Evolutionary conservation across 1,284 basidiomycete genomes (phyloP).

Genomic region (Ustilago crameri): DNA sequence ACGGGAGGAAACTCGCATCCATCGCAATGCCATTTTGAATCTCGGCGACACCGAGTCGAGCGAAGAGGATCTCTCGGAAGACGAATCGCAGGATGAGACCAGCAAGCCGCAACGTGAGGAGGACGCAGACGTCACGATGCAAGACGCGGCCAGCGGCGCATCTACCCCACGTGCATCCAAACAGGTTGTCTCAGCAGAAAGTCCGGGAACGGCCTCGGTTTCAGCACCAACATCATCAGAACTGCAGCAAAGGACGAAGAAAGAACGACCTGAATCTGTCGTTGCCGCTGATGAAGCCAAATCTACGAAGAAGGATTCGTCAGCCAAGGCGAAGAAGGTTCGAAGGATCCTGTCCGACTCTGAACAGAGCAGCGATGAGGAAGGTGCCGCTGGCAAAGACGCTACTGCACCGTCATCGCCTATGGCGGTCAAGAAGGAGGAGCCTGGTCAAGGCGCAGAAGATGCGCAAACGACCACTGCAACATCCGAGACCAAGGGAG

Average conservation of each 20-base stretch:
- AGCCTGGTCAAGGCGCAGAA: not conserved
- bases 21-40: constrained; percentile 45
- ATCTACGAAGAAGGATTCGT: constrained; percentile 20
- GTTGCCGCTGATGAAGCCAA: constrained; percentile 16
- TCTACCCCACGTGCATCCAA: constrained; percentile 21
- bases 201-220: not conserved
- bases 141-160: constrained; percentile 16
- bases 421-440: constrained; percentile 4
- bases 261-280: constrained; percentile 13
- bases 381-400: not conserved
- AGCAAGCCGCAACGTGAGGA: constrained; percentile 9
- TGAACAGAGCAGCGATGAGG: constrained; percentile 30
- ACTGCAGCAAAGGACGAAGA: constrained; percentile 17
- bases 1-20: constrained; percentile 36
- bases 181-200: not conserved
- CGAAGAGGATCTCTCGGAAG: constrained; percentile 24
- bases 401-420: constrained; percentile 6
- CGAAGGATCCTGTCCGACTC: constrained; percentile 40
- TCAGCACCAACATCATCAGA: not conserved
- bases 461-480: not conserved
- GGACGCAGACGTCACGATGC: constrained; percentile 15
- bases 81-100: not conserved
- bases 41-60: constrained; percentile 49
- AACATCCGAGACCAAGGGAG: not conserved
- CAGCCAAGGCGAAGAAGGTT: constrained; percentile 34